Percentiles rank a stretch among this genome's conserved stretches.
These are phyloP conservation scores for Talaromyces atroroseus DNA, from an alignment of 2,329 filamentous ascomycete genomes.

Conservation along the genomic window DNA sequence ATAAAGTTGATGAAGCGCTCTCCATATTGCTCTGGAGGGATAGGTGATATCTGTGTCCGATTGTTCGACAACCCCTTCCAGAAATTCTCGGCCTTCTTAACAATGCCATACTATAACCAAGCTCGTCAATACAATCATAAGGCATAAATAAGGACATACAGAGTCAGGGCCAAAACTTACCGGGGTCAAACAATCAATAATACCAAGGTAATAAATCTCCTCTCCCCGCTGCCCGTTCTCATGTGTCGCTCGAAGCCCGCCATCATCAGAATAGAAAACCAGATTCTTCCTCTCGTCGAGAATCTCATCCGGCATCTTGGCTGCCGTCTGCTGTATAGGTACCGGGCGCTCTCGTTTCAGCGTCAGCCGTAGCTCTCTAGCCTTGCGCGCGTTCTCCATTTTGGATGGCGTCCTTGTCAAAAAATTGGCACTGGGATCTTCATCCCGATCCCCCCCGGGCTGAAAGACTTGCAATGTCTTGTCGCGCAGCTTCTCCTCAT, in stretches of 20 bases:
- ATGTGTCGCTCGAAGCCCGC: constrained; percentile 86
- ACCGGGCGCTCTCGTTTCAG: constrained; percentile 89
- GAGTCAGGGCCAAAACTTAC: constrained; percentile 51
- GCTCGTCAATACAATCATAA: constrained; percentile 5
- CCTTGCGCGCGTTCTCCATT: constrained; percentile 84
- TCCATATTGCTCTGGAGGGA: constrained; percentile 84
- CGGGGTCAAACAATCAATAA: constrained; percentile 96
- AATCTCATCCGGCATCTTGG: constrained; percentile 85
- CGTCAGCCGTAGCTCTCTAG: constrained; percentile 82
- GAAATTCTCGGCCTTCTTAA: constrained; percentile 94
- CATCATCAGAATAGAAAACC: constrained; percentile 90
- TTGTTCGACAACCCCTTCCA: constrained; percentile 89
- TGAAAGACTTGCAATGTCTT: constrained; percentile 94
- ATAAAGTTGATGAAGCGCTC: constrained; percentile 94
- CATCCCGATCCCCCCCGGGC: constrained; percentile 66
- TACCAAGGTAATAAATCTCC: constrained; percentile 95
- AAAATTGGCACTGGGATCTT: constrained; percentile 58
- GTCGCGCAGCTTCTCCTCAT: constrained; percentile 85
- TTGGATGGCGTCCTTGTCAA: constrained; percentile 89
- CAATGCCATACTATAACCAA: constrained; percentile 68
- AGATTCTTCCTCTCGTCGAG: constrained; percentile 69
- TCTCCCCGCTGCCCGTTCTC: constrained; percentile 79
- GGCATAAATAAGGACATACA: constrained; percentile 5
- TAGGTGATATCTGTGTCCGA: constrained; percentile 82
- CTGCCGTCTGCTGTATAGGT: constrained; percentile 77